Conservation (phyloP, 805 yeast genomes). For the Lipomyces orientalis region DNA sequence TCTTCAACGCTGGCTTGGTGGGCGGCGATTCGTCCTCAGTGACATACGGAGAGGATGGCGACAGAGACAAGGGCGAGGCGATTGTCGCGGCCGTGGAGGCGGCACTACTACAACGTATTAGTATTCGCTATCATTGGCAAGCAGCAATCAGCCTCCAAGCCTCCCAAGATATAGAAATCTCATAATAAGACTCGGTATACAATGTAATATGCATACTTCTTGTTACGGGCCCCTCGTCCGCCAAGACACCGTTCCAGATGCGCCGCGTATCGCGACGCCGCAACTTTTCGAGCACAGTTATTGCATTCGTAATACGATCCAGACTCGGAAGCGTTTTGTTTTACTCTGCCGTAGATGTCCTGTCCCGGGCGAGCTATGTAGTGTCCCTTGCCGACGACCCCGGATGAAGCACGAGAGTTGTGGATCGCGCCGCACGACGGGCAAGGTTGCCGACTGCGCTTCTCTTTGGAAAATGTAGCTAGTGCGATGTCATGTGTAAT, state of each 20-base stretch:
- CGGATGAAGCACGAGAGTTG: constrained; percentile 23
- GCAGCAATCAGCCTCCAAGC: not conserved
- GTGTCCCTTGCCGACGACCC: constrained; percentile 26
- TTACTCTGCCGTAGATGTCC: constrained; percentile 51
- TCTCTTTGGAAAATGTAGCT: constrained; percentile 33
- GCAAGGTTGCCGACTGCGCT: constrained; percentile 36
- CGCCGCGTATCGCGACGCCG: constrained; percentile 90
- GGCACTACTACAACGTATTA: constrained; percentile 19
- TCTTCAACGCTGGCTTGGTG: constrained; percentile 18
- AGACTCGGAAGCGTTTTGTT: constrained; percentile 53
- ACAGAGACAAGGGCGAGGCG: constrained; percentile 33
- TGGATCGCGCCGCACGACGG: constrained; percentile 34
- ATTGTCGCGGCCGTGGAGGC: constrained; percentile 19
- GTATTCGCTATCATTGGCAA: not conserved
- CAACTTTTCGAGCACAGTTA: constrained; percentile 83
- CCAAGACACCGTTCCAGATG: constrained; percentile 90
- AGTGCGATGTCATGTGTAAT: constrained; percentile 35
- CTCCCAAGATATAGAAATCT: not conserved
- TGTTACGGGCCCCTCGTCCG: constrained; percentile 53
- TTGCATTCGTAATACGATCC: constrained; percentile 69
- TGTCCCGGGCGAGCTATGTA: constrained; percentile 44
- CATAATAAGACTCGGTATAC: constrained; percentile 2
- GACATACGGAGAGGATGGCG: constrained; percentile 36
- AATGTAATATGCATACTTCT: constrained; percentile 23
- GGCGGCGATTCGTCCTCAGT: constrained; percentile 35